Conservation (phyloP, 1,284 basidiomycete species). For the Rhodotorula sp. region DNA sequence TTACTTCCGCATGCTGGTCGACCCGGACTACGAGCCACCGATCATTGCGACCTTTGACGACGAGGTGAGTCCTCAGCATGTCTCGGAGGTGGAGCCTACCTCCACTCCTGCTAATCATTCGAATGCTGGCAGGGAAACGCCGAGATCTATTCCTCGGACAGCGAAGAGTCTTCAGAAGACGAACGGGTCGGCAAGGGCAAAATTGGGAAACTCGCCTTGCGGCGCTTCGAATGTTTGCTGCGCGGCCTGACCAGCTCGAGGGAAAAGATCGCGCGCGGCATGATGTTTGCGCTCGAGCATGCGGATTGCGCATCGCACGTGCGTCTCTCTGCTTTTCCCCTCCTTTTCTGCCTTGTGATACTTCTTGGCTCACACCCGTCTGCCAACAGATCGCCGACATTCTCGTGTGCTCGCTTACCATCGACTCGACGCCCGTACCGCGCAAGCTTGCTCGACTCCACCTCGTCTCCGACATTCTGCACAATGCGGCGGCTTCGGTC, state of each 20-base stretch:
- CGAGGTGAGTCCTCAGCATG: constrained; percentile 58
- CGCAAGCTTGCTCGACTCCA: constrained; percentile 92
- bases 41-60: constrained; percentile 73
- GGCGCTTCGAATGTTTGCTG: constrained; percentile 84
- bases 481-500: constrained; percentile 81
- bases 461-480: constrained; percentile 93
- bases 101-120: no score
- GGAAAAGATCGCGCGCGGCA: constrained; percentile 87
- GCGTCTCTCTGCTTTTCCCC: constrained; percentile 46
- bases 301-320: constrained; percentile 70
- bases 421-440: constrained; percentile 86
- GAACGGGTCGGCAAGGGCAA: constrained; percentile 56
- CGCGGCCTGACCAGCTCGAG: constrained; percentile 78
- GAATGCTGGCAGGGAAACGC: constrained; percentile 72
- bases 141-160: constrained; percentile 89
- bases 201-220: constrained; percentile 71
- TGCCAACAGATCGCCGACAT: constrained; percentile 72
- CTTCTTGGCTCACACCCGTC: constrained; percentile 48
- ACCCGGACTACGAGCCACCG: constrained; percentile 59
- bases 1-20: constrained; percentile 72
- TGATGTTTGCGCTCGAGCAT: constrained; percentile 92
- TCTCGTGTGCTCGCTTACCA: constrained; percentile 74
- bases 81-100: neutral
- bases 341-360: constrained; percentile 83
- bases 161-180: constrained; percentile 86